Evolutionary conservation across 176 grass and related monocot species (phyloP).

Genomic region (Carex myosuroides): DNA sequence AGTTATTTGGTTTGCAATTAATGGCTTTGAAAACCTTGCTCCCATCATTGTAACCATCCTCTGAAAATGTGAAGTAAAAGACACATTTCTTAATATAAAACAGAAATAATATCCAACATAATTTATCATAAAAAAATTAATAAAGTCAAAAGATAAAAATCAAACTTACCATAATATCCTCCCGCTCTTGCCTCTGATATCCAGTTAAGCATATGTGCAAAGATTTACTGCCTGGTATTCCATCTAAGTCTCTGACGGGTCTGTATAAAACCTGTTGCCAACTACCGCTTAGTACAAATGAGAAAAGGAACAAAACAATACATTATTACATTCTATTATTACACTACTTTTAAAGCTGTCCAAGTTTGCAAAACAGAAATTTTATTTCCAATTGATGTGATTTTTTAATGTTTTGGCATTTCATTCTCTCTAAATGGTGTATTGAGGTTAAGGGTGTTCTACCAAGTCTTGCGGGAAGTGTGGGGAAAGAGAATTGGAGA

Average conservation of each 20-base stretch:
- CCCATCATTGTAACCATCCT: slow-evolving; percentile 95
- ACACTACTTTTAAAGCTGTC: background rate
- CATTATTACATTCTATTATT: background rate
- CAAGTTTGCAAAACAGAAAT: background rate
- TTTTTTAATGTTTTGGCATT: background rate
- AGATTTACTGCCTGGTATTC: slow-evolving; percentile 54
- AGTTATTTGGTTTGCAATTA: slow-evolving; percentile 55
- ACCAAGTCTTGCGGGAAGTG: background rate
- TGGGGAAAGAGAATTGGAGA: background rate
- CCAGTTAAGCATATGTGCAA: slow-evolving; percentile 73
- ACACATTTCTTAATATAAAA: background rate
- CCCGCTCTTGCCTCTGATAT: slow-evolving; percentile 52
- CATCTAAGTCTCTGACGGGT: slow-evolving; percentile 51
- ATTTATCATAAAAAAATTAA: background rate
- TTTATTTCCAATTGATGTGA: background rate
- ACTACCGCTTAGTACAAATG: background rate
- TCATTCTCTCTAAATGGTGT: background rate
- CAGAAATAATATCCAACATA: background rate
- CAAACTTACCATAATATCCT: slow-evolving; percentile 71
- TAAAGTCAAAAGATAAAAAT: background rate
- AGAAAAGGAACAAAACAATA: background rate
- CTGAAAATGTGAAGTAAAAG: slow-evolving; percentile 38
- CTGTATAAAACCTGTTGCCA: slow-evolving; percentile 57
- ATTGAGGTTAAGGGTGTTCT: background rate
- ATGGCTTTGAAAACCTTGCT: slow-evolving; percentile 64